Evolutionary conservation across 75 land plant species (phyloP).

Genomic region (Pinus taeda): DNA sequence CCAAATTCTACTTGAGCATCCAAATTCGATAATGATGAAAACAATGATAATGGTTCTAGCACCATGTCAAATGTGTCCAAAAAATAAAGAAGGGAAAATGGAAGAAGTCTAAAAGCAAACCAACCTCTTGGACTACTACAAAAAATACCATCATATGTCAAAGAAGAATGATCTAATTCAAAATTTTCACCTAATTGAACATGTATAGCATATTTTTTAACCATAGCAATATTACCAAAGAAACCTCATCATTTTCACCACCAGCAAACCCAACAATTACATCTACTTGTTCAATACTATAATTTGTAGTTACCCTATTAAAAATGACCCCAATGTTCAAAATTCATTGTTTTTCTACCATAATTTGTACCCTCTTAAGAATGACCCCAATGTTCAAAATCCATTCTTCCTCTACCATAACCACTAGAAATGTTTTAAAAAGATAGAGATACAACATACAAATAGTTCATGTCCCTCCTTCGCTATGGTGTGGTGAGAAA

Average conservation of each 20-base stretch:
- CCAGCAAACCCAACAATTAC: background rate
- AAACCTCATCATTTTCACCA: background rate
- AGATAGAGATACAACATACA: background rate
- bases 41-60: background rate
- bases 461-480: constrained; percentile 15
- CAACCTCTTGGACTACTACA: background rate
- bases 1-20: background rate
- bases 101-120: background rate
- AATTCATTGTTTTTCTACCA: background rate
- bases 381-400: background rate
- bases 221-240: constrained; percentile 4
- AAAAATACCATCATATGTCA: background rate
- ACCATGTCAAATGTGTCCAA: background rate
- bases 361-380: background rate
- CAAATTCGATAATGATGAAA: background rate
- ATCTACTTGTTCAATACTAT: background rate
- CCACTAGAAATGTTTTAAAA: background rate
- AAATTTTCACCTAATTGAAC: constrained; percentile 12
- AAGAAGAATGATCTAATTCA: background rate
- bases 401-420: background rate
- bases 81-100: background rate
- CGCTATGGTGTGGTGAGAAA: constrained; percentile 17
- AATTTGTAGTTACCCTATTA: background rate
- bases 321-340: background rate
- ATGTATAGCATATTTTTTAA: background rate